These are phyloP conservation scores for Fraxinus albicans DNA, from an alignment of 305 asterid species.

Conservation along the genomic window DNA sequence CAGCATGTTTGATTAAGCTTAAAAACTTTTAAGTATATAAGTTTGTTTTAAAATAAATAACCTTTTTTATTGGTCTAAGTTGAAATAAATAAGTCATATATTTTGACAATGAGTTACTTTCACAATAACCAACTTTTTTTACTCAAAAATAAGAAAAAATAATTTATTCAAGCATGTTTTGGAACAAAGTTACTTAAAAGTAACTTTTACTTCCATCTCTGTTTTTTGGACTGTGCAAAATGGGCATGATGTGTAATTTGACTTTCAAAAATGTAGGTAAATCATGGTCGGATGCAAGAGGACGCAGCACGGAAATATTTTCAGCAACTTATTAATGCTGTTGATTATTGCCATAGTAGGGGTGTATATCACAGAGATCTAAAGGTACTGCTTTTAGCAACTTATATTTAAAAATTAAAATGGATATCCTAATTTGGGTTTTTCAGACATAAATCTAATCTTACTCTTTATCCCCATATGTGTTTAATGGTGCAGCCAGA, in stretches of 20 bases:
- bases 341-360: constrained; percentile 89
- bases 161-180: background rate
- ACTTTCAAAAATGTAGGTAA: constrained; percentile 36
- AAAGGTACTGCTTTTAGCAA: constrained; percentile 41
- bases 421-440: background rate
- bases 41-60: background rate
- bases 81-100: background rate
- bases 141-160: background rate
- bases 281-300: constrained; percentile 64
- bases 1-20: background rate
- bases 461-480: background rate
- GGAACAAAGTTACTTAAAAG: background rate
- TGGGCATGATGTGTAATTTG: background rate
- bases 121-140: background rate
- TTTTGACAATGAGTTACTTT: background rate
- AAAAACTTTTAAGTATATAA: background rate
- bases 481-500: constrained; percentile 58
- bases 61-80: background rate
- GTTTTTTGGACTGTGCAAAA: background rate
- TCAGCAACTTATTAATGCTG: constrained; percentile 80
- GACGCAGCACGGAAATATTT: constrained; percentile 76
- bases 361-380: constrained; percentile 87
- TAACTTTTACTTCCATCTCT: background rate
- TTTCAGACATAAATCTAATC: background rate
- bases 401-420: background rate